Evolutionary conservation across 2,329 filamentous ascomycete species (phyloP).

Genomic region (Calonectria hongkongensis): DNA sequence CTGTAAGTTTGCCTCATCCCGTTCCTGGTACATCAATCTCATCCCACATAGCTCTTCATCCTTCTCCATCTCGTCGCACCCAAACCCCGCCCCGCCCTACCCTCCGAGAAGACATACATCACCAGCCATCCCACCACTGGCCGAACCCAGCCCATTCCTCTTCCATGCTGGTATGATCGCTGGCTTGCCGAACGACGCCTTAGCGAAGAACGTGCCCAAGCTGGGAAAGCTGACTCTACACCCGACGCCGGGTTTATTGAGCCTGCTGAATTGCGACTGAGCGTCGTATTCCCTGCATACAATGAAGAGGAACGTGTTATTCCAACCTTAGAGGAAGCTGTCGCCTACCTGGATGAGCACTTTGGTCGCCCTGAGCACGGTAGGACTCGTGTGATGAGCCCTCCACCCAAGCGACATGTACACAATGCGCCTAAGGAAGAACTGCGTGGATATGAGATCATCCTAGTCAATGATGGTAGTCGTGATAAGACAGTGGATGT

Average conservation of each 20-base stretch:
- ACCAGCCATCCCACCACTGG: constrained; percentile 79
- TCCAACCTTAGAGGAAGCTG: constrained; percentile 92
- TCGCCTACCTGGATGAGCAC: constrained; percentile 86
- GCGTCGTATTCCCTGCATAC: constrained; percentile 94
- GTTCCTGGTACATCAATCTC: constrained; percentile 29
- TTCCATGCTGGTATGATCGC: constrained; percentile 93
- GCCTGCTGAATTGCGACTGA: constrained; percentile 87
- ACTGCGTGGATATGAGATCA: constrained; percentile 87
- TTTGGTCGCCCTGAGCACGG: constrained; percentile 74
- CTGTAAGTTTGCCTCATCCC: constrained; percentile 57
- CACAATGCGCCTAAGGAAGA: constrained; percentile 52
- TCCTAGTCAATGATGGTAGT: constrained; percentile 93
- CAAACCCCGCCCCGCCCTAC: constrained; percentile 82
- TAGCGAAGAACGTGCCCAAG: constrained; percentile 62
- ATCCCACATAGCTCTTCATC: constrained; percentile 70
- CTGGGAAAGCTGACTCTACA: constrained; percentile 62
- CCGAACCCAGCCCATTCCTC: constrained; percentile 63
- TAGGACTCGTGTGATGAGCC: constrained; percentile 49
- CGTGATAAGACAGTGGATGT: constrained; percentile 87
- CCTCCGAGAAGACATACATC: constrained; percentile 89
- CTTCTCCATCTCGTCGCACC: constrained; percentile 86
- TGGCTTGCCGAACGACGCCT: constrained; percentile 78
- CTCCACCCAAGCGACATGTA: constrained; percentile 59
- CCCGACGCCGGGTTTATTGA: constrained; percentile 78
- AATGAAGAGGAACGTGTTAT: constrained; percentile 91